Evolutionary conservation across 148 eudicot species (phyloP).

Genomic region (Oxyria digyna): DNA sequence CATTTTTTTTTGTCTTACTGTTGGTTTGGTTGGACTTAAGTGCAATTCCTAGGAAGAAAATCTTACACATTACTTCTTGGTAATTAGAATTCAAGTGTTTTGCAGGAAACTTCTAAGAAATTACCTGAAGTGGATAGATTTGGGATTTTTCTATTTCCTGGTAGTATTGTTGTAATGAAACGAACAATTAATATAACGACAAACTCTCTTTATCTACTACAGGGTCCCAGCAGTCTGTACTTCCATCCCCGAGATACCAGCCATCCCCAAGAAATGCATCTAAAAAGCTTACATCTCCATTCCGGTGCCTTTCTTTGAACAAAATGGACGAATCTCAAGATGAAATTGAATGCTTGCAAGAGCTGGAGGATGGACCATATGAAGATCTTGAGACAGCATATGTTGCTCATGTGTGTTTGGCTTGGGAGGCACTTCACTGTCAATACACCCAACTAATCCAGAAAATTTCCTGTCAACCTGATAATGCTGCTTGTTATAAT

Average conservation of each 20-base stretch:
- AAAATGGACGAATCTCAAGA: conserved; percentile 52
- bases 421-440: conserved; percentile 89
- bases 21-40: too few relatives aligned
- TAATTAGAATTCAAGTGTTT: too few relatives aligned
- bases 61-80: too few relatives aligned
- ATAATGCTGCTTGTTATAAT: conserved; percentile 53
- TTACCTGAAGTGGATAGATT: too few relatives aligned
- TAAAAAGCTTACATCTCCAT: conserved; percentile 64
- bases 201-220: conserved; percentile 8
- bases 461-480: conserved; percentile 63
- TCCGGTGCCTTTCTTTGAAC: conserved; percentile 83
- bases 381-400: conserved; percentile 79
- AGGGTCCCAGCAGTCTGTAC: conserved; percentile 37
- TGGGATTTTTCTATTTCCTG: too few relatives aligned
- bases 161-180: too few relatives aligned
- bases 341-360: conserved; percentile 70
- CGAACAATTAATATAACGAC: background rate
- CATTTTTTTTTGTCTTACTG: background rate
- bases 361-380: conserved; percentile 37
- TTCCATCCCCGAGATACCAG: conserved; percentile 42
- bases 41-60: too few relatives aligned
- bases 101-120: too few relatives aligned
- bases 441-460: conserved; percentile 77
- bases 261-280: conserved; percentile 49
- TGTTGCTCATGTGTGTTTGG: conserved; percentile 20